A percentile compares a stretch with the other conserved stretches of the same genome.
Evolutionary conservation across 2,329 filamentous ascomycete genomes (phyloP).

Genomic region (Chaetomium sp.): DNA sequence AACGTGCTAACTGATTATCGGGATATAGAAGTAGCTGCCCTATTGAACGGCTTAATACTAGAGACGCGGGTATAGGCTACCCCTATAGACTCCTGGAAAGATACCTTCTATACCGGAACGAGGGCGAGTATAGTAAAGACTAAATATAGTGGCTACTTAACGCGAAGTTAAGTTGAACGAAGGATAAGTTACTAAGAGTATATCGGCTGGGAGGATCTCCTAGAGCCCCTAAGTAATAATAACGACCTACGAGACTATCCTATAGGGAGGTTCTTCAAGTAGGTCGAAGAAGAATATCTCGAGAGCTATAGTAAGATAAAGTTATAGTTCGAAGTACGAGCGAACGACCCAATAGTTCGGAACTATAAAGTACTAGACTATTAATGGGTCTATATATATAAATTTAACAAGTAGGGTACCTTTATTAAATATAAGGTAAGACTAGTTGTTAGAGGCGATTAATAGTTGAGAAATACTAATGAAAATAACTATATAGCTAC

Average conservation of each 20-base stretch:
- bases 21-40: too few relatives aligned
- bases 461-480: constrained; percentile 11
- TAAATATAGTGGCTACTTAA: too few relatives aligned
- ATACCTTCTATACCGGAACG: not conserved
- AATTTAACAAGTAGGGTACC: constrained; percentile 28
- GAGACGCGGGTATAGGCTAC: too few relatives aligned
- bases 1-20: too few relatives aligned
- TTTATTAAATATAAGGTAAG: constrained; percentile 17
- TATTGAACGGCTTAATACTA: too few relatives aligned
- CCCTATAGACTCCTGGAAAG: not conserved
- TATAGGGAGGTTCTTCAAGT: not conserved
- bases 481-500: constrained; percentile 24
- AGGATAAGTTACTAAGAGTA: not conserved
- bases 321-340: not conserved
- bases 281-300: constrained; percentile 4
- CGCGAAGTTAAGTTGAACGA: not conserved
- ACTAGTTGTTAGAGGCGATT: constrained; percentile 20
- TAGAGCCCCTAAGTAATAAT: constrained; percentile 3
- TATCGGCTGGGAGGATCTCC: constrained; percentile 3
- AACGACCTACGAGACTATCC: constrained; percentile 1
- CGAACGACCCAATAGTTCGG: not conserved
- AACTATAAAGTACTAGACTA: constrained; percentile 11
- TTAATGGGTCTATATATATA: constrained; percentile 31
- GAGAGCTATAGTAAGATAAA: not conserved
- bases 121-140: not conserved